These are phyloP conservation scores for Spergularia marina DNA, from an alignment of 148 eudicot species.

Conservation along the genomic window DNA sequence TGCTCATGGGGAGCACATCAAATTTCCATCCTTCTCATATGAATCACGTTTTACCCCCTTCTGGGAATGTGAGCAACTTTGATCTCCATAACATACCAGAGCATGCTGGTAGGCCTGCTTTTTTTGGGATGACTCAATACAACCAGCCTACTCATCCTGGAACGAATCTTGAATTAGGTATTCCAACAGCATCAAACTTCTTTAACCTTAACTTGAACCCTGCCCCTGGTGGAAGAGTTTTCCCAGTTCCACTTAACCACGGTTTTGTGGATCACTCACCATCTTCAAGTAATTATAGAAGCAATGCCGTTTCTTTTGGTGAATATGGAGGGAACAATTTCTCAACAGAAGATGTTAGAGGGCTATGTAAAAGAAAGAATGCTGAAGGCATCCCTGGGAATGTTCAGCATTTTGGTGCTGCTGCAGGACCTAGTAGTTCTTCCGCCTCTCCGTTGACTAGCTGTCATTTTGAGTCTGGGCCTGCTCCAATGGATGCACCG, in stretches of 20 bases:
- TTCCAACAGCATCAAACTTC: conserved; percentile 38
- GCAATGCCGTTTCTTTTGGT: conserved; percentile 38
- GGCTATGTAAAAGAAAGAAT: conserved; percentile 63
- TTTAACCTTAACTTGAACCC: conserved; percentile 53
- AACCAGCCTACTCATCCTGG: conserved; percentile 53
- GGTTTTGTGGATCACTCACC: conserved; percentile 52
- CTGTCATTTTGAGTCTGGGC: conserved; percentile 45
- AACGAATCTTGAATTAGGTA: conserved; percentile 49
- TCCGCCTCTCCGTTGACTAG: conserved; percentile 33
- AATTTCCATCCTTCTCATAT: conserved; percentile 50
- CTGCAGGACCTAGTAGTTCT: conserved; percentile 69
- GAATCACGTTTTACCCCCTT: conserved; percentile 44
- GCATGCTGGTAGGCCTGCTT: conserved; percentile 42
- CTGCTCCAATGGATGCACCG: conserved; percentile 41
- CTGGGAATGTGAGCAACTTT: conserved; percentile 45
- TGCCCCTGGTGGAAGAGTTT: conserved; percentile 48
- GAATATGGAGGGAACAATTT: conserved; percentile 46
- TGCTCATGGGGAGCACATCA: conserved; percentile 40
- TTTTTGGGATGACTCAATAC: conserved; percentile 55
- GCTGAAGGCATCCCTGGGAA: conserved; percentile 50
- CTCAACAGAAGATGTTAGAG: conserved; percentile 47
- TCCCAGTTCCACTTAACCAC: conserved; percentile 52
- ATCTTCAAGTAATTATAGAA: conserved; percentile 50
- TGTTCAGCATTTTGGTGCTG: conserved; percentile 41
- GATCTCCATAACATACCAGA: conserved; percentile 45